Evolutionary conservation across 495 filamentous ascomycete genomes (phyloP), one percentile per base, ranked within the genome.

Genomic region (Podospora fimiseda): DNA sequence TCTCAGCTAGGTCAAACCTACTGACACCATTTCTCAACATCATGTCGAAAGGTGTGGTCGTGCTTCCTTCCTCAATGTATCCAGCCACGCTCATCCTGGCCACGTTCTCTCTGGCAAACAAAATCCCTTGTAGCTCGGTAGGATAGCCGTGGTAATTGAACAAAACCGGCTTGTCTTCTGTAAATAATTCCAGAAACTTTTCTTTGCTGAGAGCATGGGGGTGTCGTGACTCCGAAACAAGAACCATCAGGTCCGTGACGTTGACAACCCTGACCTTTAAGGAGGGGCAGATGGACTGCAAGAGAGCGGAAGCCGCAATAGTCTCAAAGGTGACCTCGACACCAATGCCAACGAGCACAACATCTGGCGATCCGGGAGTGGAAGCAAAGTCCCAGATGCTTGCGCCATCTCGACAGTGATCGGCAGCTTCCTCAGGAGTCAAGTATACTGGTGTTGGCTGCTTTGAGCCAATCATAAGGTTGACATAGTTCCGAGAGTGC

Each of bases 111-210:
- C 83, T 72, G 1, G 82, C 81, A 62, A 87, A 87, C 1, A 88
- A 71, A 43, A 87, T 59, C 0, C 83, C 83, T 56, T 80, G 72
- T 55, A 88, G 55, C 59, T 87, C 84, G 15, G 74, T 74, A 9
- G 73, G 61, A 56, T 88, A 87, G 11, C 85, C 84, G 56, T 88
- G 85, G 56, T 87, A 88, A 66, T 88, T 90, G 70, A 88, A 82
- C 59, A 82, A 73, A 38, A 87, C 74, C 8, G 75, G 71, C 9
- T 56, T 67, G 52, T 87, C 81, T 0, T 60, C n/a, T 0, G 83
- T 86, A 61, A 89, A 87, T 9, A 89, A 62, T 1, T 73, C 67
- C 23, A 76, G 65, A 51, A 86, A 88, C 0, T 64, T 74, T n/a
- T 74, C 69, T 15, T 65, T 60, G 7, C 63, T 66, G 43, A 88